A percentile compares a stretch with the other conserved stretches of the same genome.
Evolutionary conservation across 495 filamentous ascomycete genomes (phyloP).

Genomic region (Hypoxylon fuscum): DNA sequence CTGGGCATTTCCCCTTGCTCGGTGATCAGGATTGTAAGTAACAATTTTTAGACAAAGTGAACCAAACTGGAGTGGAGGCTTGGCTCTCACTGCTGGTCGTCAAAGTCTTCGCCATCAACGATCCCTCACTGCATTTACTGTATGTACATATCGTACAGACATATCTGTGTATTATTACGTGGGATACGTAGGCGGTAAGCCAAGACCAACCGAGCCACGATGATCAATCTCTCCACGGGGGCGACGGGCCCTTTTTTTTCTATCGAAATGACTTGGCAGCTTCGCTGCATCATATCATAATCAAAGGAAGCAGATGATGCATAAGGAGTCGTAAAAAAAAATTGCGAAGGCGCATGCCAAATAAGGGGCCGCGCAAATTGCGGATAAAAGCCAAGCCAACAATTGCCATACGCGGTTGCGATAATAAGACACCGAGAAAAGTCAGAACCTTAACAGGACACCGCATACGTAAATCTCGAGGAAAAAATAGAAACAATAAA

Average conservation of each 20-base stretch:
- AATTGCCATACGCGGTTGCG: slow-evolving; percentile 6
- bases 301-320: slow-evolving; percentile 10
- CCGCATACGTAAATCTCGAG: neutral
- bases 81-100: slow-evolving; percentile 21
- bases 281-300: slow-evolving; percentile 17
- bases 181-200: slow-evolving; percentile 2
- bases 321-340: neutral
- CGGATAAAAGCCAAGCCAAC: slow-evolving; percentile 24
- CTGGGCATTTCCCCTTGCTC: slow-evolving; percentile 13
- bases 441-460: slow-evolving; percentile 27
- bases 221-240: slow-evolving; percentile 26
- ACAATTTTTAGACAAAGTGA: slow-evolving; percentile 45
- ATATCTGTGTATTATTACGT: neutral
- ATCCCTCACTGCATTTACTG: neutral
- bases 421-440: slow-evolving; percentile 32
- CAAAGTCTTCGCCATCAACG: slow-evolving; percentile 19
- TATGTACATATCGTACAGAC: neutral
- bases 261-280: slow-evolving; percentile 22
- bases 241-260: slow-evolving; percentile 21
- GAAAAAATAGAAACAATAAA: slow-evolving; percentile 6
- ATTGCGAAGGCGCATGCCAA: slow-evolving; percentile 1
- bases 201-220: slow-evolving; percentile 16
- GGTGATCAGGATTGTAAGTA: slow-evolving; percentile 24
- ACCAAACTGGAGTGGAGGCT: slow-evolving; percentile 44
- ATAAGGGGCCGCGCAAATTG: slow-evolving; percentile 9